Evolutionary conservation across 208 protist genomes (phyloP), one percentile per base, ranked within the genome.

Genomic region (Paratrypanosoma confusum): DNA sequence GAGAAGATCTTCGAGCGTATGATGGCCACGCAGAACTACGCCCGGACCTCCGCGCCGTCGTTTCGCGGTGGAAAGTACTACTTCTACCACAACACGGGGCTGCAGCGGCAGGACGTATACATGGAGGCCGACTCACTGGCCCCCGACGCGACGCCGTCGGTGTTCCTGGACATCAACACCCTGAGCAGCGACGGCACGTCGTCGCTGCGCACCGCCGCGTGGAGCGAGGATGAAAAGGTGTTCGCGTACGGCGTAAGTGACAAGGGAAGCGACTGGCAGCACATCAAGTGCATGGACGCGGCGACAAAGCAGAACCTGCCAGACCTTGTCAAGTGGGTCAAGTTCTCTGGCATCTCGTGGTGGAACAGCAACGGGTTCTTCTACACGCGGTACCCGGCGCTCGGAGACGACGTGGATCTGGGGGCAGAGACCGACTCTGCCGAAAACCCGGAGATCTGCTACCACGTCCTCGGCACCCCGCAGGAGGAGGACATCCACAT

Each of bases 91-190:
- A 96, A 96, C 69, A 75, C 70, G 1, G 91, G 91, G 1, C 68
- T 95, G 51, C 88, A 95, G 70, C 95, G 95, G 41, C 80, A 91
- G 48, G 77, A 60, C 54, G 78, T 91, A 11, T 61, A 82, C 7
- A 81, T 79, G 65, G 50, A 70, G 22, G 35, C 57, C 3, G 58
- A 50, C 26, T 55, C 50, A 6, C 57, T 88, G 13, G 24, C 37
- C 2, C 52, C 45, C 3, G 43, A 59, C 35, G 50, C 24, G 8
- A 26, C 50, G 14, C 39, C 60, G 4, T 57, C 73, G 22, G 70
- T 93, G 18, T 96, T 93, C 34, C 68, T 96, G 8, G 86, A 96
- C 69, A 81, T 82, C 5, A 96, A 96, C 66, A 79, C 48, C 5
- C 58, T 94, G 38, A 82, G 64, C 32, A 58, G 35, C 11, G 90